Conservation (phyloP, 2,329 filamentous ascomycete species). For the Microdochium bolleyi region DNA sequence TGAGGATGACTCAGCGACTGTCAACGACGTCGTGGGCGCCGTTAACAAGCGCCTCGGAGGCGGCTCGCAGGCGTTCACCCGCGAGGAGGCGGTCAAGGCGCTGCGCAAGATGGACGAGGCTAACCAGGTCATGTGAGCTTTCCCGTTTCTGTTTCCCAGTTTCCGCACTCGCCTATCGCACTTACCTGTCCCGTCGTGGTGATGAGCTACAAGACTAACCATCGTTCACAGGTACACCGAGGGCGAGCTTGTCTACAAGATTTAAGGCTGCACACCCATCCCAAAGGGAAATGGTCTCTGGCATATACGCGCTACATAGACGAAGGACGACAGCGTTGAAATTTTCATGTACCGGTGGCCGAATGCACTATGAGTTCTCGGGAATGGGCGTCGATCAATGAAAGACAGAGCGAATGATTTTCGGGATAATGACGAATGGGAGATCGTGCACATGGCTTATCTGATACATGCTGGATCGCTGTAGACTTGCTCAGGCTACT, state of each 20-base stretch:
- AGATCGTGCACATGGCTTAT: too few species aligned
- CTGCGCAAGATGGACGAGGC: conserved; percentile 71
- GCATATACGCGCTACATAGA: too few species aligned
- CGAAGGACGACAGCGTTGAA: too few species aligned
- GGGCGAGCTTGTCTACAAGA: conserved; percentile 63
- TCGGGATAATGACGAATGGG: too few species aligned
- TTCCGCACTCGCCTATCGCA: background rate
- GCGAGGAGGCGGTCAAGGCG: conserved; percentile 67
- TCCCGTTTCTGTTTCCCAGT: background rate
- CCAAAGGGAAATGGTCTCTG: background rate
- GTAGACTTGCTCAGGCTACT: too few species aligned
- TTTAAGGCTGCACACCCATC: conserved; percentile 30
- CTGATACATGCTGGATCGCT: too few species aligned
- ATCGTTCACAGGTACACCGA: conserved; percentile 40
- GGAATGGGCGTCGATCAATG: too few species aligned
- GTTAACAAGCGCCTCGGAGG: conserved; percentile 66
- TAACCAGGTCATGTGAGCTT: conserved; percentile 86
- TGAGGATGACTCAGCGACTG: conserved; percentile 71
- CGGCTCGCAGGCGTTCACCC: conserved; percentile 54
- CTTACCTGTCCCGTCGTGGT: background rate
- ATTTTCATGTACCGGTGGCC: too few species aligned
- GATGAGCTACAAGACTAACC: background rate
- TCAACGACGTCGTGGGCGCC: conserved; percentile 66
- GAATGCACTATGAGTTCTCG: too few species aligned
- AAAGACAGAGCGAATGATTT: too few species aligned